Conservation (phyloP, 1,139 yeast species). For the Suhomyces bribrorum region DNA sequence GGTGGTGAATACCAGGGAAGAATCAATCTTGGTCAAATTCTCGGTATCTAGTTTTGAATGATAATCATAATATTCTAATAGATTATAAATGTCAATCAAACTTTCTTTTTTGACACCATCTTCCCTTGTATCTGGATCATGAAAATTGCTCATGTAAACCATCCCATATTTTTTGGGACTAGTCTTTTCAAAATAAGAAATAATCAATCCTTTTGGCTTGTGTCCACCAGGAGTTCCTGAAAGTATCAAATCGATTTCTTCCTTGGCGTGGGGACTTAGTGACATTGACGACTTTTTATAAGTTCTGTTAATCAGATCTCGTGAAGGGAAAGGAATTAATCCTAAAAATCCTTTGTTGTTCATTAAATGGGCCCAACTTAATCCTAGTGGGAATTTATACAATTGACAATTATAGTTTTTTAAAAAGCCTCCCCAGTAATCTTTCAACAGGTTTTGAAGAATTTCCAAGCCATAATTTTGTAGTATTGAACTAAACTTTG, state of each 20-base stretch:
- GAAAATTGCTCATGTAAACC: conserved; percentile 22
- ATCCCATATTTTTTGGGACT: conserved; percentile 38
- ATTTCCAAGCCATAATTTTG: conserved; percentile 20
- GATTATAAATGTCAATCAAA: conserved; percentile 31
- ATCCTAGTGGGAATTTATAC: conserved; percentile 24
- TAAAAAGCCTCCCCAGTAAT: conserved; percentile 36
- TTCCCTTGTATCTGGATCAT: conserved; percentile 10
- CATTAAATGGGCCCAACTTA: conserved; percentile 41
- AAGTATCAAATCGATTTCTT: conserved; percentile 23
- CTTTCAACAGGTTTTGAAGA: conserved; percentile 21
- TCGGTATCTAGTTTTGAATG: conserved; percentile 29
- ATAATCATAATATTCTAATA: conserved; percentile 37
- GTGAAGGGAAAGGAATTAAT: conserved; percentile 13
- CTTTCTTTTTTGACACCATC: conserved; percentile 16
- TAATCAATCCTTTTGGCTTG: conserved; percentile 28
- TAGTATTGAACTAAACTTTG: conserved; percentile 23
- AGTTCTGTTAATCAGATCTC: conserved; percentile 5
- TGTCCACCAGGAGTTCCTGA: conserved; percentile 3
- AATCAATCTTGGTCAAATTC: conserved; percentile 20
- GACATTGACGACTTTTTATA: conserved; percentile 36
- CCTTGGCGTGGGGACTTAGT: conserved; percentile 18
- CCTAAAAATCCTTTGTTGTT: conserved; percentile 43
- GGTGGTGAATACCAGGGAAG: conserved; percentile 20
- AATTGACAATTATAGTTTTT: conserved; percentile 28
- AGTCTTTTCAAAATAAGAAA: conserved; percentile 27